Base-by-base conservation (phyloP, 163 green algal genomes). In the Coccomyxa subellipsoidea region DNA sequence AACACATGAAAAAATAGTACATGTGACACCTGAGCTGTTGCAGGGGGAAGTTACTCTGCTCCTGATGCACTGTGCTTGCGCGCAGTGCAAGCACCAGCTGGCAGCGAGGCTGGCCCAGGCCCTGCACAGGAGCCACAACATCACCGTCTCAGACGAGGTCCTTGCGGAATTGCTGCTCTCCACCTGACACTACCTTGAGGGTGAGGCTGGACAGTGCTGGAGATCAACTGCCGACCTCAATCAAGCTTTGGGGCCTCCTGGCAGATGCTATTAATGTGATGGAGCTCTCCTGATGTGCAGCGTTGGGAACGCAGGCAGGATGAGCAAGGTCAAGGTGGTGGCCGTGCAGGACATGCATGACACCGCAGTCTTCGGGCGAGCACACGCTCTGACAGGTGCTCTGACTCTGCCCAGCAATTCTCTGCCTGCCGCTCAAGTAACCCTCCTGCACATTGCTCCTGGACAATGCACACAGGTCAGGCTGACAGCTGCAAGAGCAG, bases 81-180 rank as follows among this genome's bases (percentile, higher is more conserved):
- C 82, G 87, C 90, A 96, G 90, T 98, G 94, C 93, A 98, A 98
- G 89, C 94, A 98, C 85, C 92, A 96, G 84, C 87, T 98, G 66
- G 94, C 94, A 6, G 94, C 90, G 0, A 85, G 89, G 31, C 72
- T 97, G 38, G 93, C 92, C 0, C 38, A 85, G 5, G 79, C 84
- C 0, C 70, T 94, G 29, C 71, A 75, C n/a, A 47, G 31, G 27
- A 85, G 84, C 71, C 40, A 36, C 2, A 59, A 59, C 23, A 71
- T 66, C 6, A 47, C 76, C n/a, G 54, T 88, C 0, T 69, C 81
- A 27, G 84, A 88, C 40, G 31, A 76, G 27, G 39, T 73, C 37
- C 54, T 88, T n/a, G 79, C 71, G 23, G 38, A 85, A 54, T 76
- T 88, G n/a, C 77, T 88, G 38, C 38, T 88, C 6, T 31, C 78